Evolutionary conservation across 2,329 filamentous ascomycete species (phyloP).

Genomic region (Helotiales sp.): DNA sequence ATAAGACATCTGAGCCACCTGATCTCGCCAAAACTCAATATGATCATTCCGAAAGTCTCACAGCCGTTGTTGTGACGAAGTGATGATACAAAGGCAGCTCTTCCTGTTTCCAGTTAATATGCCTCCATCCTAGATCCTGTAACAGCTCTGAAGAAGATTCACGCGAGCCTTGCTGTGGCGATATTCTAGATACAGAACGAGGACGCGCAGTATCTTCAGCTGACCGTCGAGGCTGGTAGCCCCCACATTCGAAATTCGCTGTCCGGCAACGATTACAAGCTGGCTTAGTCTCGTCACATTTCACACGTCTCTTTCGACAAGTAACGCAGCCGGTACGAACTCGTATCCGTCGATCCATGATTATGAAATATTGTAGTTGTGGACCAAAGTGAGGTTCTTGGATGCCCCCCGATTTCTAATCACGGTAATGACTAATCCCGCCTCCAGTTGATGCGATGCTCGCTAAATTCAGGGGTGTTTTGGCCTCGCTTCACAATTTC

Average conservation of each 20-base stretch:
- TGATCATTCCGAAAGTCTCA: conserved; percentile 31
- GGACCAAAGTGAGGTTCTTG: not conserved
- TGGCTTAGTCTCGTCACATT: conserved; percentile 34
- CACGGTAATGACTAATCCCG: not conserved
- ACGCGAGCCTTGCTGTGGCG: not conserved
- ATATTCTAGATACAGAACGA: not conserved
- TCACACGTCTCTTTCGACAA: conserved; percentile 32
- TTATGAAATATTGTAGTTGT: not conserved
- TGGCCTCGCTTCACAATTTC: not conserved
- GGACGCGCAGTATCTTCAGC: not conserved
- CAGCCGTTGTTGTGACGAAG: conserved; percentile 34
- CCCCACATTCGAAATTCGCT: conserved; percentile 32
- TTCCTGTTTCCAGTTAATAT: conserved; percentile 31
- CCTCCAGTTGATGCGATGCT: not conserved
- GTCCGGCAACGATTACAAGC: conserved; percentile 29
- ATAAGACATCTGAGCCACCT: conserved; percentile 34
- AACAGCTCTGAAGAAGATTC: not conserved
- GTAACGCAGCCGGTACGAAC: conserved; percentile 34
- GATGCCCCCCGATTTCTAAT: not conserved
- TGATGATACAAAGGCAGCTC: conserved; percentile 36
- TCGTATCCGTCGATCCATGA: conserved; percentile 1
- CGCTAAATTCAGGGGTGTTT: not conserved
- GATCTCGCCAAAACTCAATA: conserved; percentile 33
- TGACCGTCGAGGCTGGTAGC: conserved; percentile 22
- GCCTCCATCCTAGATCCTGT: conserved; percentile 24